Conservation (phyloP, 345 rosid genomes). For the Arabis alpina region DNA sequence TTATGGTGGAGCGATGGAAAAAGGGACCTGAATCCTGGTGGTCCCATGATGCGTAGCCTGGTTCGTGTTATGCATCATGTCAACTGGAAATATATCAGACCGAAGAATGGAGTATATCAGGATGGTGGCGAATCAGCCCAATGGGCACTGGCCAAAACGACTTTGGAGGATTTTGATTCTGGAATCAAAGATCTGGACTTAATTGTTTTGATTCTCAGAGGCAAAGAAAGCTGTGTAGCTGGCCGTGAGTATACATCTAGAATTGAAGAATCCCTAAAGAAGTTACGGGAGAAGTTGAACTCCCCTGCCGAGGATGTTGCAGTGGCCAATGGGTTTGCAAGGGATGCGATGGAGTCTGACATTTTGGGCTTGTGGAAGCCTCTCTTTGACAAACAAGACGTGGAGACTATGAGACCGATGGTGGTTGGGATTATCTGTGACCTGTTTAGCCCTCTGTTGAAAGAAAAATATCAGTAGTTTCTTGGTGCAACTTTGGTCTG, state of each 20-base stretch:
- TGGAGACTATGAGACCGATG: too few species aligned
- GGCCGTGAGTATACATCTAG: neutral
- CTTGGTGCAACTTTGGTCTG: too few species aligned
- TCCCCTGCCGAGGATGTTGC: neutral
- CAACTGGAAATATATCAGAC: neutral
- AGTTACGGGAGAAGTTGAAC: neutral
- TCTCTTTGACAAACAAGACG: neutral
- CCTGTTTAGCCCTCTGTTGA: too few species aligned
- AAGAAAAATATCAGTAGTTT: too few species aligned
- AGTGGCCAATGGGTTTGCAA: slow-evolving; percentile 18
- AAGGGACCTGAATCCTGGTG: neutral
- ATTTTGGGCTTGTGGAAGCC: slow-evolving; percentile 13
- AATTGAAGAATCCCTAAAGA: slow-evolving; percentile 4
- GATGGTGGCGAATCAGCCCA: neutral
- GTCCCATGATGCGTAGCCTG: neutral
- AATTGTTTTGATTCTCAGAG: neutral
- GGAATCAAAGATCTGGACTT: neutral
- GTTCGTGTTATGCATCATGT: neutral
- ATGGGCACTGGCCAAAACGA: neutral
- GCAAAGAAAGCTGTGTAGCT: neutral
- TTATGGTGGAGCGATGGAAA: neutral
- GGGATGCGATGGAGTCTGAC: neutral
- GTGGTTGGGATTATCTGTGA: too few species aligned
- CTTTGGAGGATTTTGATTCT: neutral
- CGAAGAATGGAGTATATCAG: neutral